These are phyloP conservation scores for Wilcoxina mikolae DNA, from an alignment of 495 filamentous ascomycete species.

Conservation along the genomic window DNA sequence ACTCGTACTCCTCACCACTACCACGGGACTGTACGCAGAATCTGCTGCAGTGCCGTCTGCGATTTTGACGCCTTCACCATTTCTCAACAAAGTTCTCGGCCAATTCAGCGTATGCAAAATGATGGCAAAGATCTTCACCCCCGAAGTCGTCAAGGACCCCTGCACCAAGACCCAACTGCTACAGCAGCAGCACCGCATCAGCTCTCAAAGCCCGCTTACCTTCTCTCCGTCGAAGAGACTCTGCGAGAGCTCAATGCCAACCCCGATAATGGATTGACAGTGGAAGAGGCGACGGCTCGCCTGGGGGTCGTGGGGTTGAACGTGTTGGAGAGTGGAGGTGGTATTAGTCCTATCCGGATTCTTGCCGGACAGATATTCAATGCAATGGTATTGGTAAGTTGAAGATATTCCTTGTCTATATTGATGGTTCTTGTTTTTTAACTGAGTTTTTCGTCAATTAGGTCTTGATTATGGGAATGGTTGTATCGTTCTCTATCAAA, in stretches of 20 bases:
- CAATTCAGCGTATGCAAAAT: conserved; percentile 27
- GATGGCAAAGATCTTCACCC: conserved; percentile 28
- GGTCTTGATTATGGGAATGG: conserved; percentile 56
- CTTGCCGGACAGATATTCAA: conserved; percentile 49
- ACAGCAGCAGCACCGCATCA: conserved; percentile 3
- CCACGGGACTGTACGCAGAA: conserved; percentile 3
- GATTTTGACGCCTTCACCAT: conserved; percentile 7
- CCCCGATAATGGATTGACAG: conserved; percentile 45
- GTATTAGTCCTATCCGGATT: conserved; percentile 45
- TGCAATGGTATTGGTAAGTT: conserved; percentile 47
- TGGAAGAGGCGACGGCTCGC: conserved; percentile 40
- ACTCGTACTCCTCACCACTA: background rate
- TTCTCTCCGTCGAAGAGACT: conserved; percentile 40
- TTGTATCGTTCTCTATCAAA: conserved; percentile 50
- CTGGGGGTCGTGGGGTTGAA: conserved; percentile 46
- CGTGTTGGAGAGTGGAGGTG: conserved; percentile 43
- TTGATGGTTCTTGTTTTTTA: background rate
- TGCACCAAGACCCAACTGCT: conserved; percentile 12
- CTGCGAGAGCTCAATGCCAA: conserved; percentile 45
- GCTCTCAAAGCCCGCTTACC: conserved; percentile 50
- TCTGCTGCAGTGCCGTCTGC: conserved; percentile 2
- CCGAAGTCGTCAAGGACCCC: conserved; percentile 30
- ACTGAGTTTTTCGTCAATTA: conserved; percentile 24
- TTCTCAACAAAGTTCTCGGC: conserved; percentile 4
- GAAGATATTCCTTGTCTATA: conserved; percentile 5